Conservation (phyloP, 1,284 basidiomycete species). For the Takashimella tepidaria region DNA sequence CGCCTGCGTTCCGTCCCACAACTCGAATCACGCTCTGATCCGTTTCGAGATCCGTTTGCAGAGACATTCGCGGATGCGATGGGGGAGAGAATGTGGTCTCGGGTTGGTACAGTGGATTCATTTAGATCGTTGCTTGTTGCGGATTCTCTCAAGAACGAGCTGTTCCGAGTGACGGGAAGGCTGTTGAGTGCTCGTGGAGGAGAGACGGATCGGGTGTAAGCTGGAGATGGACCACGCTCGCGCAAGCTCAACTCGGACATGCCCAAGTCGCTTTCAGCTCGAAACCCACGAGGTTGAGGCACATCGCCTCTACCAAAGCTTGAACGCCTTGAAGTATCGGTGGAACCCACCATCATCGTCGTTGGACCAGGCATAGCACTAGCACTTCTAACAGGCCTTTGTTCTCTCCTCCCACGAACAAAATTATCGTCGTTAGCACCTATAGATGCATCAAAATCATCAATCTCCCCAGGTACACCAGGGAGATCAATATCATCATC, state of each 20-base stretch:
- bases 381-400: slow-evolving; percentile 17
- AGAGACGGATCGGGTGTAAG: slow-evolving; percentile 34
- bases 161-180: slow-evolving; percentile 9
- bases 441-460: slow-evolving; percentile 9
- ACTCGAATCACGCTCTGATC: background rate
- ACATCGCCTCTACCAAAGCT: slow-evolving; percentile 11
- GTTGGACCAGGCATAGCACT: slow-evolving; percentile 37
- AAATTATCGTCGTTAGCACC: slow-evolving; percentile 6
- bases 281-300: background rate
- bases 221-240: slow-evolving; percentile 45
- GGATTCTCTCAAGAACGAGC: background rate
- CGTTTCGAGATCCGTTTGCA: background rate
- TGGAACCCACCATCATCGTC: slow-evolving; percentile 24
- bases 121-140: background rate
- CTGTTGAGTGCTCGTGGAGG: slow-evolving; percentile 1
- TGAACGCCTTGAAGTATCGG: slow-evolving; percentile 11
- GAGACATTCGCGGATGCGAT: slow-evolving; percentile 22
- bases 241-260: background rate
- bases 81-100: slow-evolving; percentile 23
- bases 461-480: slow-evolving; percentile 12
- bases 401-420: slow-evolving; percentile 8
- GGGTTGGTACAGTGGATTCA: slow-evolving; percentile 5
- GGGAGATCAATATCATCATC: slow-evolving; percentile 47
- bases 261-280: background rate
- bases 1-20: background rate